Conservation (phyloP, 2,329 filamentous ascomycete genomes). For the Colletotrichum sp. region DNA sequence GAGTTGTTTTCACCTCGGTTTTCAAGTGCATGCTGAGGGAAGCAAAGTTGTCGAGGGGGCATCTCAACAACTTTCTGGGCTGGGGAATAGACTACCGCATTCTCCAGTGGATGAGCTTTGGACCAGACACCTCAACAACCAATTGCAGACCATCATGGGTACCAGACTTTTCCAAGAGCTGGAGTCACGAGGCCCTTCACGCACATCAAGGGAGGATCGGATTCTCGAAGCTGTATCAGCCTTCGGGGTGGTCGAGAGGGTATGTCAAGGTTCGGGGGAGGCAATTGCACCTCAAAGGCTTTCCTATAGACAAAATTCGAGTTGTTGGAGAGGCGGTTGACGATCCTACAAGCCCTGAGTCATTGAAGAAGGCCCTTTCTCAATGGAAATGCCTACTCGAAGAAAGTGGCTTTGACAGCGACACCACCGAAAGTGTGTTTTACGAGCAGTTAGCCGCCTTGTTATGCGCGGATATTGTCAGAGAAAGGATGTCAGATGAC, state of each 20-base stretch:
- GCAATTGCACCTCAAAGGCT: background rate
- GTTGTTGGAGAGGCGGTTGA: background rate
- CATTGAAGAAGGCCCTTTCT: background rate
- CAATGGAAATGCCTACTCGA: background rate
- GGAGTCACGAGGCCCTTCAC: background rate
- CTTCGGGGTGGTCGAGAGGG: background rate
- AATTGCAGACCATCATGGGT: background rate
- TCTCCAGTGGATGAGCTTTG: background rate
- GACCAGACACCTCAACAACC: accelerated
- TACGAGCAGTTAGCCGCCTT: background rate
- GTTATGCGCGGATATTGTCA: background rate
- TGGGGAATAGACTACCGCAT: background rate
- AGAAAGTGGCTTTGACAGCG: background rate
- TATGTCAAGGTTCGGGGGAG: background rate
- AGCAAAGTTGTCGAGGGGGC: background rate
- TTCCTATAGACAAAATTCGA: background rate
- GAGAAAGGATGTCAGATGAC: background rate
- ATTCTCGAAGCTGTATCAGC: background rate
- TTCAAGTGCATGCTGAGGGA: background rate
- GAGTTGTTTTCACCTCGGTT: background rate
- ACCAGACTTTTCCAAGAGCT: background rate
- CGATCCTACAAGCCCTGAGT: background rate
- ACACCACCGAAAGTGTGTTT: background rate
- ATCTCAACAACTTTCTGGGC: background rate
- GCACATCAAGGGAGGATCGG: background rate